phyloP scores from a whole-genome alignment of 768 basidiomycete species.

The Pholiota molesta region DNA sequence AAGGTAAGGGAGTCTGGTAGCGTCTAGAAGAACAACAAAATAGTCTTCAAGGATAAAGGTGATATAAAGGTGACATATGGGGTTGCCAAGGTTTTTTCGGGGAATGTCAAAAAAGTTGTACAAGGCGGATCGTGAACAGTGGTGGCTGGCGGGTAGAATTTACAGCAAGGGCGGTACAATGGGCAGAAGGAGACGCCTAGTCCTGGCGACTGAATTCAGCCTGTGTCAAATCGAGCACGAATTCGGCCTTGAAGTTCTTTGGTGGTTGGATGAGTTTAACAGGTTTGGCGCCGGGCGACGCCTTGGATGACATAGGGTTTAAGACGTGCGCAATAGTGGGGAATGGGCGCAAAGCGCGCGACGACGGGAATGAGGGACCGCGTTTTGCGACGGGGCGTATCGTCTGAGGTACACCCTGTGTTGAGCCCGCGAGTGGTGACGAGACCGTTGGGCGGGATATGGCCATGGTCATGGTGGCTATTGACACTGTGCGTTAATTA shows the following conservation, averaged over 20 bases:
- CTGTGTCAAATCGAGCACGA: slow-evolving; percentile 81
- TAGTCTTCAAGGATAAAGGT: background rate
- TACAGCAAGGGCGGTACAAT: background rate
- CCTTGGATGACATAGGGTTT: slow-evolving; percentile 29
- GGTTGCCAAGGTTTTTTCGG: background rate
- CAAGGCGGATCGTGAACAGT: background rate
- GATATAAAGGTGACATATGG: background rate
- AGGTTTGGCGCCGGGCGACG: slow-evolving; percentile 36
- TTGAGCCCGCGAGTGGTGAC: slow-evolving; percentile 61
- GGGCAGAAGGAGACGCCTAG: slow-evolving; percentile 4
- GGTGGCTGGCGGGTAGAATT: background rate
- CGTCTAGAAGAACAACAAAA: slow-evolving; percentile 6
- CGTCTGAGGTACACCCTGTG: slow-evolving; percentile 28
- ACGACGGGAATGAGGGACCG: slow-evolving; percentile 62
- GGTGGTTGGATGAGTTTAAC: slow-evolving; percentile 83
- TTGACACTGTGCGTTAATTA: slow-evolving; percentile 9
- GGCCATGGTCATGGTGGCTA: slow-evolving; percentile 46
- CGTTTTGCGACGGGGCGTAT: slow-evolving; percentile 44
- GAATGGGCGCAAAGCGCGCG: slow-evolving; percentile 81
- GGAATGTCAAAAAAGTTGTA: slow-evolving; percentile 1
- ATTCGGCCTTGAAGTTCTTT: slow-evolving; percentile 66
- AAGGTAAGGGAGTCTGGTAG: background rate
- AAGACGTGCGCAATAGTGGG: slow-evolving; percentile 57
- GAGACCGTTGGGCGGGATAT: slow-evolving; percentile 57
- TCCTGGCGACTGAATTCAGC: slow-evolving; percentile 77